Evolutionary conservation across 495 filamentous ascomycete species (phyloP).

Genomic region (Jackrogersella minutella): DNA sequence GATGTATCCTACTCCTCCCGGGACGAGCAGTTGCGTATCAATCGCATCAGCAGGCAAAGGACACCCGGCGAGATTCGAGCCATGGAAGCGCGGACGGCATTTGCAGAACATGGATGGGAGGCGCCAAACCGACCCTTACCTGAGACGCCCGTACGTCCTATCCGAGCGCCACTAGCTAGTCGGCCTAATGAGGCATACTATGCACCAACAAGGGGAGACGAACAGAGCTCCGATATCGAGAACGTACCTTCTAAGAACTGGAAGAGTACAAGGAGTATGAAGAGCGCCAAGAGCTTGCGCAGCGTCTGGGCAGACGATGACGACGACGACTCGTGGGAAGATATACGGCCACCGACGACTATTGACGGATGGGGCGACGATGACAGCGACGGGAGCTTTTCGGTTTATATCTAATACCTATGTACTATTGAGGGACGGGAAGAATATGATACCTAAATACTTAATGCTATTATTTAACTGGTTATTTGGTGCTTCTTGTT

Average conservation of each 20-base stretch:
- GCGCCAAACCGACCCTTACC: conserved; percentile 31
- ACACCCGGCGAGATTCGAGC: conserved; percentile 7
- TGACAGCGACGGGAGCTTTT: conserved; percentile 43
- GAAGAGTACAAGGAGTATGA: conserved; percentile 31
- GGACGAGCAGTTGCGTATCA: conserved; percentile 22
- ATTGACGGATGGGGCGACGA: conserved; percentile 37
- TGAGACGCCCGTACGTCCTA: conserved; percentile 27
- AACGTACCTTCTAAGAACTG: conserved; percentile 24
- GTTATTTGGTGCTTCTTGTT: not conserved
- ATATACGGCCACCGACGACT: conserved; percentile 40
- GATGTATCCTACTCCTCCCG: conserved; percentile 20
- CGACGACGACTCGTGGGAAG: conserved; percentile 43
- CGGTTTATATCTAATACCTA: conserved; percentile 43
- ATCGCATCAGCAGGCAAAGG: conserved; percentile 17
- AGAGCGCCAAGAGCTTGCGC: conserved; percentile 37
- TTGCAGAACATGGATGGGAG: conserved; percentile 13
- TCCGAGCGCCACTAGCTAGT: conserved; percentile 17
- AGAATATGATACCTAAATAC: conserved; percentile 31
- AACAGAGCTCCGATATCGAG: not conserved
- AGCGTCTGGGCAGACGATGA: conserved; percentile 33
- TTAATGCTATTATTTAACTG: conserved; percentile 31
- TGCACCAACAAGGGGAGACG: not conserved
- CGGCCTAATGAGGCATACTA: conserved; percentile 21
- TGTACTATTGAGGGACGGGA: not conserved
- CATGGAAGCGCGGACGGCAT: conserved; percentile 26